phyloP scores from a whole-genome alignment of 179 eudicot species.

The Vitellaria paradoxa region DNA sequence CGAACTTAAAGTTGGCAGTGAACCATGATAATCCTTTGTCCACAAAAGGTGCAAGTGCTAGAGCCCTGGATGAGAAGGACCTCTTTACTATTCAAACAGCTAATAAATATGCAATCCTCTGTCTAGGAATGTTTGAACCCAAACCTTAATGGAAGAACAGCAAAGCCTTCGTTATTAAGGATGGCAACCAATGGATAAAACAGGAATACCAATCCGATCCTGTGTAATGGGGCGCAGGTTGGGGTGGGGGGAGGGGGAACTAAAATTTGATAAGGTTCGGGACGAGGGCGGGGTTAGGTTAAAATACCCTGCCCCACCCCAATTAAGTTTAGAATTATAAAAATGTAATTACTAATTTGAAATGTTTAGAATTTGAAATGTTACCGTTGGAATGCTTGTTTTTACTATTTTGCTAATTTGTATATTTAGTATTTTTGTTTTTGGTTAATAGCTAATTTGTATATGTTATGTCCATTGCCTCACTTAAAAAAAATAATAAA shows the following conservation, averaged over 20 bases:
- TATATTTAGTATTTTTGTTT: too few species aligned
- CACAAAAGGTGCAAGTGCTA: conserved; percentile 90
- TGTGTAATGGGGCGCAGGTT: too few species aligned
- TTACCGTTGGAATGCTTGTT: too few species aligned
- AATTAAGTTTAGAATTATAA: too few species aligned
- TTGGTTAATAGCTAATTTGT: too few species aligned
- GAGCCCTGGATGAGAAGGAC: conserved; percentile 59
- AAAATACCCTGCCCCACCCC: not conserved
- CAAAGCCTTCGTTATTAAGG: not conserved
- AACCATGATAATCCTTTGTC: conserved; percentile 85
- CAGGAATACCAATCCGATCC: too few species aligned
- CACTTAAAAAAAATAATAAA: too few species aligned
- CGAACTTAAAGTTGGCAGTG: conserved; percentile 61
- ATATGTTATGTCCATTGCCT: too few species aligned
- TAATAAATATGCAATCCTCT: not conserved
- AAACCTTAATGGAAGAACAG: not conserved
- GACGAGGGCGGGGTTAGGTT: not conserved
- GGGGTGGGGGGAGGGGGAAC: not conserved
- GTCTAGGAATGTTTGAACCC: not conserved
- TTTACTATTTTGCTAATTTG: too few species aligned
- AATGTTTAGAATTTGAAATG: too few species aligned
- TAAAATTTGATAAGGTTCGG: not conserved
- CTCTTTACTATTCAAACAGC: conserved; percentile 9
- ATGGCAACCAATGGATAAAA: not conserved
- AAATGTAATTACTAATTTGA: too few species aligned